Evolutionary conservation across 192 early-diverging fungal species (phyloP).

Genomic region (Radiomyces spectabilis): DNA sequence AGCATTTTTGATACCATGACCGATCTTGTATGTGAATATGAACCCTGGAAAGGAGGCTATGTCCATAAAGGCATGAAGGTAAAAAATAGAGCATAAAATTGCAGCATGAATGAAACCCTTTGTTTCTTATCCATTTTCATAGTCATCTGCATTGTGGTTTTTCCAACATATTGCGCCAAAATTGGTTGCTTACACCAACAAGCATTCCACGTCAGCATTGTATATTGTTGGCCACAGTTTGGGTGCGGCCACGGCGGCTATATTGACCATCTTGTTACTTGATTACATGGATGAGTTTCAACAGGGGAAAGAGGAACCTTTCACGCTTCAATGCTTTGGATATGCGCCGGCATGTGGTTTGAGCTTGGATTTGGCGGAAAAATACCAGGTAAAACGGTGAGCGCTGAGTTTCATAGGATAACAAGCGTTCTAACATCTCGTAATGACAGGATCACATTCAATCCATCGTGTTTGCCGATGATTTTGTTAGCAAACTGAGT

Average conservation of each 20-base stretch:
- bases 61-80: slow-evolving; percentile 70
- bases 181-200: slow-evolving; percentile 47
- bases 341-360: slow-evolving; percentile 43
- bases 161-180: slow-evolving; percentile 57
- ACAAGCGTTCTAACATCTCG: not conserved
- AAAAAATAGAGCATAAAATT: not conserved
- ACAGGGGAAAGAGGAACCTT: slow-evolving; percentile 16
- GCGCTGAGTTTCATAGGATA: no score
- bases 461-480: slow-evolving; percentile 46
- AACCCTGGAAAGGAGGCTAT: slow-evolving; percentile 68
- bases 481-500: slow-evolving; percentile 45
- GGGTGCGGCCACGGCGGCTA: slow-evolving; percentile 61
- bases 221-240: slow-evolving; percentile 72
- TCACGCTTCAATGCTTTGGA: slow-evolving; percentile 37
- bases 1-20: slow-evolving; percentile 68
- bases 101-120: not conserved
- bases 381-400: slow-evolving; percentile 17
- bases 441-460: slow-evolving; percentile 33
- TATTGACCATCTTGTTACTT: slow-evolving; percentile 64
- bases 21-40: slow-evolving; percentile 70
- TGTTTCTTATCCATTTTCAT: not conserved
- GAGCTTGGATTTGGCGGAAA: slow-evolving; percentile 36
- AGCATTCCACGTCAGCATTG: slow-evolving; percentile 40
- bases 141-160: slow-evolving; percentile 62
- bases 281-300: slow-evolving; percentile 47